These are phyloP conservation scores for Schwanniomyces vanrijiae DNA, from an alignment of 805 yeast genomes.

Conservation along the genomic window DNA sequence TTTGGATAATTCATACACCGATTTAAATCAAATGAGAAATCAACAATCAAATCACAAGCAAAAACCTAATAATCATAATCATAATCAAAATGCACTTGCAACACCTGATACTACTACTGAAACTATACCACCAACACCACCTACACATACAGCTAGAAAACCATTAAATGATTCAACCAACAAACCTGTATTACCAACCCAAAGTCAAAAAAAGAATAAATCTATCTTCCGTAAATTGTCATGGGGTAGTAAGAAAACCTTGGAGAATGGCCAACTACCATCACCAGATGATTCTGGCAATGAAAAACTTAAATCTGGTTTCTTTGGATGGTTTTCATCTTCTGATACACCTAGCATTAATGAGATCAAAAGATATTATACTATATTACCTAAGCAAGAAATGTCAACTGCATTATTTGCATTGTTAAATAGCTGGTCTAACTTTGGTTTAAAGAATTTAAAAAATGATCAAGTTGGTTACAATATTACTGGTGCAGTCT, in stretches of 20 bases:
- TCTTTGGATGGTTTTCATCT: constrained; percentile 44
- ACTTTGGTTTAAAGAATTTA: constrained; percentile 64
- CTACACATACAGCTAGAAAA: constrained; percentile 14
- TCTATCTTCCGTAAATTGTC: constrained; percentile 52
- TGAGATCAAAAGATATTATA: constrained; percentile 34
- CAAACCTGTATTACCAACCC: constrained; percentile 13
- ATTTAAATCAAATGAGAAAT: background rate
- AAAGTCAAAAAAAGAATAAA: constrained; percentile 28
- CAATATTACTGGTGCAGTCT: constrained; percentile 59
- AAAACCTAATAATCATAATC: constrained; percentile 11
- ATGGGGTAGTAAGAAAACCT: constrained; percentile 45
- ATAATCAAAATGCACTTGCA: background rate
- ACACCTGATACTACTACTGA: constrained; percentile 4
- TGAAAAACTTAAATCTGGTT: constrained; percentile 25
- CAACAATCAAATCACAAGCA: constrained; percentile 16
- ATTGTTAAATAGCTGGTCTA: constrained; percentile 65
- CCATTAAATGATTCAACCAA: constrained; percentile 34
- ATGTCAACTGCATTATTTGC: constrained; percentile 65
- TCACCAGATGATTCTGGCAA: constrained; percentile 36
- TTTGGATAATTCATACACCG: background rate
- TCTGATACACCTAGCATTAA: constrained; percentile 20
- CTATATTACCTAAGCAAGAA: constrained; percentile 50
- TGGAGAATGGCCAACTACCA: constrained; percentile 33
- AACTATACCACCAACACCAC: constrained; percentile 19
- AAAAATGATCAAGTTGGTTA: constrained; percentile 41